Base-by-base conservation (phyloP, 495 filamentous ascomycete genomes). In the Glonium stellatum region DNA sequence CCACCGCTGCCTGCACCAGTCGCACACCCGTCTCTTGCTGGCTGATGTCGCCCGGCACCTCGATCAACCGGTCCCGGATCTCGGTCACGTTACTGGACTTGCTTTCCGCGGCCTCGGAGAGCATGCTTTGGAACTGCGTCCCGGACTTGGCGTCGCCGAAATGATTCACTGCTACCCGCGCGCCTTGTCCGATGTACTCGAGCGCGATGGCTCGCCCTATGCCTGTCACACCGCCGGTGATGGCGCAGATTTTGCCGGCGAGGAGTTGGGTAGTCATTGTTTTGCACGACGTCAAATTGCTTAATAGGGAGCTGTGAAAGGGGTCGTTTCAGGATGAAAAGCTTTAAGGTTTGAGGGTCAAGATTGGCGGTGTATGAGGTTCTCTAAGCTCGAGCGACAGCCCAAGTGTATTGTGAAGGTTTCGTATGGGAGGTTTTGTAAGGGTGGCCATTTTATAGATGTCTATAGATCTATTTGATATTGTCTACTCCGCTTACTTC, bases 271-370 rank as follows among this genome's bases (percentile, higher is more conserved):
- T 31, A 10, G 58, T 39, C 58, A 65, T 66, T 34, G 55, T 49
- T 19, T 85, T 86, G 83, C 82, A 88, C 70, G 80, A 86, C 61
- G 72, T 87, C 58, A 85, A 82, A 65, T 73, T 88, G 15, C 75
- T 88, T 44, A 18, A 1, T 44, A 31, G 27, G 6, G 27, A 31
- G 27, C 18, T 4, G 39, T 11, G 13, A 52, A 13, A 23, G 48
- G 4, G 48, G 48, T 2, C 3, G 12, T 4, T 23, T 13, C 6
- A 21, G 47, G 48, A 13, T 21, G 39, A 18, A n/a, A n/a, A n/a
- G n/a, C n/a, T n/a, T 31, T 31, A 31, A 44, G 39, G 39, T 13
- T 15, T 4, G 2, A 44, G 39, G 39, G 12, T 18, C 13, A 44
- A 44, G 39, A 11, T 13, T 13, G 39, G 39, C 10, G 18, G 39